Base-by-base conservation (phyloP, 208 protist species). In the Trypanosoma cruzi region DNA sequence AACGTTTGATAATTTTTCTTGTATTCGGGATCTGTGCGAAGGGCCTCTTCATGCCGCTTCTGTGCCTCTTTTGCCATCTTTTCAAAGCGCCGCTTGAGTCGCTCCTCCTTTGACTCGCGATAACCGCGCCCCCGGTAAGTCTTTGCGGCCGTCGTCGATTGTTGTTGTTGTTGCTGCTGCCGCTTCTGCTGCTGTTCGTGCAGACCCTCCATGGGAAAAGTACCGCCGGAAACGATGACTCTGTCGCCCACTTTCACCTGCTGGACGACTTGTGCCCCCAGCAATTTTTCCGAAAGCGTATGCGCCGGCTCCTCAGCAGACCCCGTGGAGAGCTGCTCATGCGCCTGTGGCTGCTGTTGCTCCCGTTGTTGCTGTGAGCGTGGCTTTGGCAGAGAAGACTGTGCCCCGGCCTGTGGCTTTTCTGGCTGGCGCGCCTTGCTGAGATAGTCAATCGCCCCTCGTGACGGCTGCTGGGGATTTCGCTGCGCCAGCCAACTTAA, bases 381-480 rank as follows among this genome's bases (percentile, higher is more conserved):
- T 16, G 79, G 79, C 63, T 81, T 81, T 18, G 73, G 74, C 13
- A 85, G 31, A 7, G 67, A 40, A 2, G 67, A 24, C 0, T 61
- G 14, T 14, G 60, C 63, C 0, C 36, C 29, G 2, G 69, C 32
- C 2, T 37, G n/a, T n/a, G 64, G n/a, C 1, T 61, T 46, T n/a
- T 63, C 52, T 0, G 69, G 18, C n/a, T 54, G n/a, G 24, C 66
- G 57, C 8, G 68, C 62, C 73, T 87, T 85, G 62, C 64, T 85
- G 28, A 93, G 66, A 61, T 93, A 93, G 69, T 93, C 87, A 53
- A 93, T 79, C 4, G 84, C 78, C 28, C 87, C 82, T 18, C 68
- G 59, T 16, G 83, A 89, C 6, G 64, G 66, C 49, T 72, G 73
- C 64, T 81, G 74, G 4, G 77, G 74, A 7, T 77, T 57, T 31